These are phyloP conservation scores for Heliosperma pusillum DNA, from an alignment of 148 eudicot genomes.

Conservation along the genomic window DNA sequence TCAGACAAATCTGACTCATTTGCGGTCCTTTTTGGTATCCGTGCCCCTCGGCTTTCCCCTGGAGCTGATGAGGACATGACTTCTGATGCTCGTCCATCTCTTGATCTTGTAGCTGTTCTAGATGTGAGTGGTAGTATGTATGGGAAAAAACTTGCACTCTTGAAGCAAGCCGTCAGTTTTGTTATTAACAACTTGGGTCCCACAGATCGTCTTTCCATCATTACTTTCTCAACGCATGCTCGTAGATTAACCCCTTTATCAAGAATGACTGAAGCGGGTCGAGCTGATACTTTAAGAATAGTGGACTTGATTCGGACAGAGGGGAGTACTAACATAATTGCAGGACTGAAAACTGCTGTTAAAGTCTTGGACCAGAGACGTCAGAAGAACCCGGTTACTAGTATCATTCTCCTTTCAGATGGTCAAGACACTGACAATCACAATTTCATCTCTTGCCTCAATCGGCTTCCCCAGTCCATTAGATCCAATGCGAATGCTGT, in stretches of 20 bases:
- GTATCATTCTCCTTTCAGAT: slow-evolving; percentile 42
- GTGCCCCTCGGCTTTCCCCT: slow-evolving; percentile 21
- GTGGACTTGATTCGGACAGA: slow-evolving; percentile 20
- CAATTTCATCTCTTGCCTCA: background rate
- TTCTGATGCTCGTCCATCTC: slow-evolving; percentile 21
- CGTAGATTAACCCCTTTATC: slow-evolving; percentile 28
- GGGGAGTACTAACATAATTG: slow-evolving; percentile 37
- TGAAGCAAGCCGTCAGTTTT: slow-evolving; percentile 36
- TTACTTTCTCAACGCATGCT: slow-evolving; percentile 27
- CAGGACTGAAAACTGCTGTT: slow-evolving; percentile 31
- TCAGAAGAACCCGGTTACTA: slow-evolving; percentile 22
- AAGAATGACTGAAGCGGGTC: slow-evolving; percentile 34
- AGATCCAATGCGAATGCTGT: slow-evolving; percentile 8
- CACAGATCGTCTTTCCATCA: slow-evolving; percentile 31
- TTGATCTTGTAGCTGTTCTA: slow-evolving; percentile 42
- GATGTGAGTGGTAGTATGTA: slow-evolving; percentile 48
- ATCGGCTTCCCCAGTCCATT: slow-evolving; percentile 20
- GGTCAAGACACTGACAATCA: slow-evolving; percentile 34
- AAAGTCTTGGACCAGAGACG: slow-evolving; percentile 1
- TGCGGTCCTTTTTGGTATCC: slow-evolving; percentile 25
- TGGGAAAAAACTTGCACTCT: slow-evolving; percentile 31
- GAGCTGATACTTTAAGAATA: slow-evolving; percentile 14
- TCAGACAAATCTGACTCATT: slow-evolving; percentile 18
- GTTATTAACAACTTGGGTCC: slow-evolving; percentile 37
- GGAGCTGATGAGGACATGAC: background rate